Conservation (phyloP, 1,139 yeast species). For the Geotrichum cucujoidarum region DNA sequence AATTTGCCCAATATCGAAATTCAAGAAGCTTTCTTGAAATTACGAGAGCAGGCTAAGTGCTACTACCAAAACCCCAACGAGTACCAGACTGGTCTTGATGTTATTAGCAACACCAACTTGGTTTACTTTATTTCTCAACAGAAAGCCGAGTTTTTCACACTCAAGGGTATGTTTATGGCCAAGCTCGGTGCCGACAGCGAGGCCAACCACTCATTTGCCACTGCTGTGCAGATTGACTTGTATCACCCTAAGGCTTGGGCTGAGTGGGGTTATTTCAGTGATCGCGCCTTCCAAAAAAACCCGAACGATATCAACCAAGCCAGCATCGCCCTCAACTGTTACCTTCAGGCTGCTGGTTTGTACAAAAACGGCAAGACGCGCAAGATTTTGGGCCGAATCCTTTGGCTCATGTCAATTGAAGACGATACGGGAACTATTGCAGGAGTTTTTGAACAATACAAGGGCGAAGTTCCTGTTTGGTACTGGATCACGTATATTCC, state of each 20-base stretch:
- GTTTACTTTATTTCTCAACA: conserved; percentile 96
- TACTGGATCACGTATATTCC: conserved; percentile 98
- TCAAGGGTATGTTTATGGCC: conserved; percentile 96
- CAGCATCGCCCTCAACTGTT: conserved; percentile 90
- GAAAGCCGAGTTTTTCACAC: conserved; percentile 93
- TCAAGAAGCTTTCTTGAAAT: conserved; percentile 92
- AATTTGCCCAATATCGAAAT: conserved; percentile 96
- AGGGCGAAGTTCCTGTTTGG: conserved; percentile 98
- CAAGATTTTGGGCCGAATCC: conserved; percentile 76
- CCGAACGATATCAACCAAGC: conserved; percentile 83
- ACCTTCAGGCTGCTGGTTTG: conserved; percentile 93
- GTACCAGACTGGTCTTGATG: conserved; percentile 90
- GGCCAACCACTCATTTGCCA: conserved; percentile 95
- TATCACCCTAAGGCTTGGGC: conserved; percentile 98
- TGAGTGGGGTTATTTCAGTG: conserved; percentile 97
- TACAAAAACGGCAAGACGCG: conserved; percentile 92
- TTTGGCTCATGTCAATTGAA: conserved; percentile 92
- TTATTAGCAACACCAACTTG: conserved; percentile 89
- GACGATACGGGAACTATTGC: conserved; percentile 77
- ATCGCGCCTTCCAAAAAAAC: conserved; percentile 77
- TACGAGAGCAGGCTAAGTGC: conserved; percentile 96
- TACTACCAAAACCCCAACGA: conserved; percentile 88
- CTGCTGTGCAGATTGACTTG: conserved; percentile 93
- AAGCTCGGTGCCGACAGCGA: conserved; percentile 86
- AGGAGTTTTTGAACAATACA: conserved; percentile 82